Evolutionary conservation across 352 stramenopile species (phyloP), one percentile per base, ranked within the genome.

Genomic region (Elongisporangium undulatum): DNA sequence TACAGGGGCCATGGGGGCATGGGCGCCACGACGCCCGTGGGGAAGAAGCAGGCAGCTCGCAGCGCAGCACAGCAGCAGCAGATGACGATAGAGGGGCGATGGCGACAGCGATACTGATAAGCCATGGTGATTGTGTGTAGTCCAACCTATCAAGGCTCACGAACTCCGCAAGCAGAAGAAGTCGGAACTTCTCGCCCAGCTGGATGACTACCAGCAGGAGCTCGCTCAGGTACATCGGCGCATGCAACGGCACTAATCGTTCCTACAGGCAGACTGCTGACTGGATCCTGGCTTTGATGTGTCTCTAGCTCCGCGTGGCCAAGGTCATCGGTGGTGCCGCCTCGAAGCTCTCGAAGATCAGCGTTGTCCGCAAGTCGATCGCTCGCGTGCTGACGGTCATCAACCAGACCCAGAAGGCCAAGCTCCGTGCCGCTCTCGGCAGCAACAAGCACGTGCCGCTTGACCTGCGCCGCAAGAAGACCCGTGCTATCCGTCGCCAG

Each of bases 331-430:
- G 97, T 63, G 98, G 97, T 58, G 97, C 97, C 38, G 96, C 97
- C 58, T 98, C 96, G 51, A 99, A 99, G 92, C 96, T 99, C 64
- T 93, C 96, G 75, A 99, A 99, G 89, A 99, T 99, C 84, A 96
- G 97, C 72, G 80, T 94, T 45, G 97, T 99, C 20, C 97, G 98
- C 83, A 99, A 99, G 80, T 97, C 90, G 62, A 99, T 99, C 73
- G 98, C 98, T 45, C 96, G 98, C 68, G 92, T 99, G 49, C 85
- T 99, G 62, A 99, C 98, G 61, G 97, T 99, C 51, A 98, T 99
- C 95, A 99, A 99, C 89, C 96, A 99, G 86, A 98, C 94, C 75
- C 93, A 99, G 79, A 99, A 99, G 94, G 82, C 89, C 58, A 97
- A 97, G 78, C 88, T 99, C 54, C 94, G 97, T 56, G 93, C 98